These are phyloP conservation scores for Rhodotorula mucilaginosa DNA, from an alignment of 1,284 basidiomycete species.

Conservation along the genomic window DNA sequence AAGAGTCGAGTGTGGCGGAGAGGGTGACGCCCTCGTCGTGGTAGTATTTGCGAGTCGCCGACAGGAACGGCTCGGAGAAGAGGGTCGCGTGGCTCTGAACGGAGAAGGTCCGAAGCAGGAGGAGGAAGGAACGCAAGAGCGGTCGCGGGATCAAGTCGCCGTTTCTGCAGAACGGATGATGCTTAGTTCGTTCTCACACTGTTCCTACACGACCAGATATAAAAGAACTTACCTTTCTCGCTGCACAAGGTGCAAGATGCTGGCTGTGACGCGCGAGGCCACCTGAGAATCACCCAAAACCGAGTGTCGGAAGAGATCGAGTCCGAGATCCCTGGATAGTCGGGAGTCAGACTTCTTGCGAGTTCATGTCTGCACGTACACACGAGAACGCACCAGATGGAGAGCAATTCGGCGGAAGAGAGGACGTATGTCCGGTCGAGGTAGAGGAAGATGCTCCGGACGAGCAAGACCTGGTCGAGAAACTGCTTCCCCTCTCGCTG, in stretches of 20 bases:
- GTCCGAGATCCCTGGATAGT: constrained; percentile 43
- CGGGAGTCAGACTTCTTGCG: neutral
- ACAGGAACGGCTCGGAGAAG: constrained; percentile 40
- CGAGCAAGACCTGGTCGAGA: constrained; percentile 39
- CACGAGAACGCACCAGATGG: constrained; percentile 38
- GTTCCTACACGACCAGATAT: too few species aligned
- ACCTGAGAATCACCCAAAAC: constrained; percentile 36
- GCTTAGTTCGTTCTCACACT: neutral
- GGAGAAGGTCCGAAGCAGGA: constrained; percentile 38
- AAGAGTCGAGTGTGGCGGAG: constrained; percentile 21
- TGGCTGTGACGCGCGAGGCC: constrained; percentile 18
- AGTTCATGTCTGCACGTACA: neutral
- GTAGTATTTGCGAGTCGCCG: constrained; percentile 25
- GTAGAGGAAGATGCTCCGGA: constrained; percentile 44
- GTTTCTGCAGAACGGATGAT: constrained; percentile 18
- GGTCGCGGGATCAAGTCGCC: constrained; percentile 33
- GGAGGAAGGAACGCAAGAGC: constrained; percentile 34
- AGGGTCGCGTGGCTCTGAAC: constrained; percentile 18
- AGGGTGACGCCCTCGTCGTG: constrained; percentile 13
- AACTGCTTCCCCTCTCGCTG: constrained; percentile 27
- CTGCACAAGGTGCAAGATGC: constrained; percentile 19
- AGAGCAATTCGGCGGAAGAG: constrained; percentile 31
- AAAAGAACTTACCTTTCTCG: constrained; percentile 36
- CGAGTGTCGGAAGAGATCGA: constrained; percentile 42
- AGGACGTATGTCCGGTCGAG: constrained; percentile 45